Evolutionary conservation across 2,329 filamentous ascomycete species (phyloP), one percentile per base, ranked within the genome.

Genomic region (Colletotrichum spaethianum): DNA sequence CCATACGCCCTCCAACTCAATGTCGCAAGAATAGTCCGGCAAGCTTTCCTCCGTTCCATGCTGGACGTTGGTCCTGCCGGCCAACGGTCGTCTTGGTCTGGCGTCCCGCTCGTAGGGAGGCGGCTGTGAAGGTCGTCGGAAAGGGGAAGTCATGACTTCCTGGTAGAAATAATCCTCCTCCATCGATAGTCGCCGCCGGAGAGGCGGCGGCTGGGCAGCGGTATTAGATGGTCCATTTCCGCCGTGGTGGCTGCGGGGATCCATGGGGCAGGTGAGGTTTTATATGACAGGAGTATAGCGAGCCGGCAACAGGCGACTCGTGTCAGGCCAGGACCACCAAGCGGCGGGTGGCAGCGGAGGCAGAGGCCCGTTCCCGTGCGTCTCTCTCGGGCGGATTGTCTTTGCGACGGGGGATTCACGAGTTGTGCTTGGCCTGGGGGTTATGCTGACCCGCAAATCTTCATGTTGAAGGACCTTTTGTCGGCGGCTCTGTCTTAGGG

Each of bases 1-100:
- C 76, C 92, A 91, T 7, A 91, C 83, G 33, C 85, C 88, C 77
- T 90, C 87, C 60, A 89, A 80, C 66, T 84, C 82, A 66, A 92
- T 85, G 76, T 85, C 86, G 76, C 85, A 89, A 59, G 87, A 87
- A 78, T 92, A 92, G 31, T 79, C 76, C n/a, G 90, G 90, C 44
- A 91, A 80, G 38, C 79, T 76, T 74, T 90, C 88, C 46, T 36
- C 55, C 33, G 38, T 38, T 50, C 61, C 67, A 63, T 72, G 60
- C 44, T 73, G 63, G 63, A 53, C 56, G n/a, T 60, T 60, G 65
- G 65, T 62, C 63, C 70, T 75, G 40, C 70, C 59, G 42, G 48
- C 46, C 40, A 57, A 73, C 75, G 60, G 76, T 74, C 73, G 77
- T 78, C 70, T 78, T 73, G 57, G 78, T 74, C 62, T 63, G 59